These are phyloP conservation scores for Diaporthe ampelina DNA, from an alignment of 2,329 filamentous ascomycete species.

Conservation along the genomic window DNA sequence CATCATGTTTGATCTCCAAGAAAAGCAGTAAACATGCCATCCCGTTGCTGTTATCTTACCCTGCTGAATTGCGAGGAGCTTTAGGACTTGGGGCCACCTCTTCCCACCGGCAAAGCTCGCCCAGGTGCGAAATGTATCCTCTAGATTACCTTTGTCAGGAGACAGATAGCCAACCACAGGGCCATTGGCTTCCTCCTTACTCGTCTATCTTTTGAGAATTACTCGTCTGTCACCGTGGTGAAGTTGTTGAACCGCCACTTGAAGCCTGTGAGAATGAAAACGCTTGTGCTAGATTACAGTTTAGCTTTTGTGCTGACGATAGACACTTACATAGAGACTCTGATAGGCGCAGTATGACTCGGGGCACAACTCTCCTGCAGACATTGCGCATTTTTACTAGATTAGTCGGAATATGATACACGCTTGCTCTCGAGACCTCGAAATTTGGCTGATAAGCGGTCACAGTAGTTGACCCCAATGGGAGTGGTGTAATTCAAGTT, in stretches of 20 bases:
- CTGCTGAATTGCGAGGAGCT: no score
- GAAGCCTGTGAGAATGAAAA: no score
- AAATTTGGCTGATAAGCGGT: neutral
- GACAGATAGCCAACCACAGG: no score
- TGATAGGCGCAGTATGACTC: neutral
- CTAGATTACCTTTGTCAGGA: no score
- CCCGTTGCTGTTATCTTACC: no score
- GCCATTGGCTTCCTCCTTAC: neutral
- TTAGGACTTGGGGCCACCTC: no score
- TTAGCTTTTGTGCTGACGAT: conserved; percentile 5
- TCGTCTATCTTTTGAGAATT: neutral
- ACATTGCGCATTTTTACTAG: neutral
- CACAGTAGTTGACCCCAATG: neutral
- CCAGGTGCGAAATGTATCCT: no score
- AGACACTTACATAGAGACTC: no score
- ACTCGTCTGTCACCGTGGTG: neutral
- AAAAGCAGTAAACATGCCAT: no score
- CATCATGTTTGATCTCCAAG: no score
- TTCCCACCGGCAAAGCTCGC: no score
- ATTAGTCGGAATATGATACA: neutral
- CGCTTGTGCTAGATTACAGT: neutral
- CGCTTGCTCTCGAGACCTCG: no score
- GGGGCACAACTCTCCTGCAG: neutral
- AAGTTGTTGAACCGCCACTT: neutral
- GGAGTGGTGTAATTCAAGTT: neutral